These are phyloP conservation scores for Calonectria leucothoes DNA, from an alignment of 2,329 filamentous ascomycete genomes.

Conservation along the genomic window DNA sequence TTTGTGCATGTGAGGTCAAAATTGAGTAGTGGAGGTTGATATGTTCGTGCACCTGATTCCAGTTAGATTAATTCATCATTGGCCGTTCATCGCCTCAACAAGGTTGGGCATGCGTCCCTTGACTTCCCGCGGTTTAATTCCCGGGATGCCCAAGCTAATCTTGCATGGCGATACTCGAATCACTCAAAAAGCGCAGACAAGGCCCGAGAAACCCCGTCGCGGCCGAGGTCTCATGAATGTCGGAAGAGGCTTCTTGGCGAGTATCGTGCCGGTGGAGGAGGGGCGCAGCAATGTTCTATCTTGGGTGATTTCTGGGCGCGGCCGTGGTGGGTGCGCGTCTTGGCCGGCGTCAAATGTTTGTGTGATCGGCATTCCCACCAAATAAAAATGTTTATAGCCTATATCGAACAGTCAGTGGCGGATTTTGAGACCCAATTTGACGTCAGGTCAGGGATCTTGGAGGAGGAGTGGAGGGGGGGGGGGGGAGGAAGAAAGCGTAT, in stretches of 20 bases:
- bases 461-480: too few relatives aligned
- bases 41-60: not conserved
- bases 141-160: slow-evolving; percentile 3
- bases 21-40: not conserved
- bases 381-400: not conserved
- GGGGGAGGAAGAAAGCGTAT: not conserved
- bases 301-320: not conserved
- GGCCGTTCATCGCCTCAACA: not conserved
- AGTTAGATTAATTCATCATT: not conserved
- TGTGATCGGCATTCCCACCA: not conserved
- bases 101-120: not conserved
- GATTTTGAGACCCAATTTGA: not conserved
- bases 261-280: not conserved
- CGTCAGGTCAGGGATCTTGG: not conserved
- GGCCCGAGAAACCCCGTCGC: not conserved
- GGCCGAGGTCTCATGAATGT: not conserved
- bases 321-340: not conserved
- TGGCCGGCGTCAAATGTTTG: not conserved
- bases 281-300: not conserved
- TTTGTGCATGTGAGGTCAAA: not conserved
- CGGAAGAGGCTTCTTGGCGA: not conserved
- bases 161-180: not conserved
- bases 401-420: not conserved
- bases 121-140: not conserved
- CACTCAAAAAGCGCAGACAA: not conserved